A percentile compares a stretch with the other conserved stretches of the same genome.
These are phyloP conservation scores for Naegleria fowleri DNA, from an alignment of 208 protist genomes.

Conservation along the genomic window DNA sequence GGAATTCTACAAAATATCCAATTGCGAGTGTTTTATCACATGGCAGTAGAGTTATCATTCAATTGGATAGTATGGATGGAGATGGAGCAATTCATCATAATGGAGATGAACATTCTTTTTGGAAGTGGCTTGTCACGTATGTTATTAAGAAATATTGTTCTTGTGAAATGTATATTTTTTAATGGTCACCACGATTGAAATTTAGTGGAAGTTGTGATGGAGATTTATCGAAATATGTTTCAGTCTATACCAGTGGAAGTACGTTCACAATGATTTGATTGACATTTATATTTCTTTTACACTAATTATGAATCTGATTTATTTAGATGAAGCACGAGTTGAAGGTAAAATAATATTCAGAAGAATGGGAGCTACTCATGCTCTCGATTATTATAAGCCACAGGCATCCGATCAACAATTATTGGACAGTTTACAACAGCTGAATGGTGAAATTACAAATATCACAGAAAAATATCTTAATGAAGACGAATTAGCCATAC, in stretches of 20 bases:
- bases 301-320: too few species aligned
- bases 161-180: too few species aligned
- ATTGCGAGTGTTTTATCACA: slow-evolving; percentile 7
- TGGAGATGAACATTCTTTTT: slow-evolving; percentile 20
- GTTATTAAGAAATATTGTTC: too few species aligned
- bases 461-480: background rate
- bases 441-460: background rate
- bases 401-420: background rate
- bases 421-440: background rate
- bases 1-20: background rate
- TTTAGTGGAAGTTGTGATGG: background rate
- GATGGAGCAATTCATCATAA: background rate
- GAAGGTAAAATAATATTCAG: slow-evolving; percentile 6
- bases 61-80: background rate
- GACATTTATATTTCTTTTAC: background rate
- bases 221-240: background rate
- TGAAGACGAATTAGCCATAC: background rate
- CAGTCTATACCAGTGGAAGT: background rate
- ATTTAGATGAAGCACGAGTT: background rate
- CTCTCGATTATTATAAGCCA: background rate
- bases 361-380: slow-evolving; percentile 21
- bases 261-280: background rate
- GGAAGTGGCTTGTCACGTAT: slow-evolving; percentile 15
- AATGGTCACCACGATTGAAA: too few species aligned
- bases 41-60: slow-evolving; percentile 12